phyloP scores from a whole-genome alignment of 2,329 filamentous ascomycete species.

The Xylariaceae sp. region DNA sequence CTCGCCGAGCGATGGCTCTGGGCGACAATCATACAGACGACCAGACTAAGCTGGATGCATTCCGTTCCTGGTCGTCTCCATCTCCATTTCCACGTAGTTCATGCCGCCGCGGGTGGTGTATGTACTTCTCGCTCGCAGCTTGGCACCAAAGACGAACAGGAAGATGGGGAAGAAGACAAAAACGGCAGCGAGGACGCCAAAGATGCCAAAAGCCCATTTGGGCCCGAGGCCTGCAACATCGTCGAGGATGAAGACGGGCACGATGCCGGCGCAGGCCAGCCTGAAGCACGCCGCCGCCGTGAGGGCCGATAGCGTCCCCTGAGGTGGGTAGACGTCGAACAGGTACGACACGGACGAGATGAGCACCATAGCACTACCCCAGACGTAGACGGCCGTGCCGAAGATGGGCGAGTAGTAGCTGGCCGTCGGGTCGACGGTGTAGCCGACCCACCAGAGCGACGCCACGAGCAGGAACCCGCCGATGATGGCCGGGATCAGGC shows the following conservation, averaged over 20 bases:
- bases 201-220: constrained; percentile 1
- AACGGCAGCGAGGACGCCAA: constrained; percentile 1
- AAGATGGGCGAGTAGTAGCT: constrained; percentile 8
- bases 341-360: constrained; percentile 27
- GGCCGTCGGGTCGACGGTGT: constrained; percentile 20
- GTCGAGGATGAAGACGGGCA: constrained; percentile 4
- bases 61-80: too few species aligned
- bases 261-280: constrained; percentile 17
- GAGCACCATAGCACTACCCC: constrained; percentile 1
- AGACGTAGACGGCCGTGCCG: constrained; percentile 3
- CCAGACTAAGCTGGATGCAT: too few species aligned
- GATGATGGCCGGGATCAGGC: constrained; percentile 1
- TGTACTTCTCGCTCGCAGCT: not conserved
- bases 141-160: not conserved
- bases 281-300: constrained; percentile 24
- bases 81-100: constrained; percentile 1
- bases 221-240: not conserved
- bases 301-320: constrained; percentile 26
- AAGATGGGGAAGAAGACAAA: constrained; percentile 1
- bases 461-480: constrained; percentile 7
- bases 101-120: constrained; percentile 1
- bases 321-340: constrained; percentile 28
- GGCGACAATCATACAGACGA: too few species aligned
- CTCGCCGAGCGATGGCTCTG: too few species aligned
- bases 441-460: constrained; percentile 28